These are phyloP conservation scores for Chiua virens DNA, from an alignment of 768 basidiomycete species.

Conservation along the genomic window DNA sequence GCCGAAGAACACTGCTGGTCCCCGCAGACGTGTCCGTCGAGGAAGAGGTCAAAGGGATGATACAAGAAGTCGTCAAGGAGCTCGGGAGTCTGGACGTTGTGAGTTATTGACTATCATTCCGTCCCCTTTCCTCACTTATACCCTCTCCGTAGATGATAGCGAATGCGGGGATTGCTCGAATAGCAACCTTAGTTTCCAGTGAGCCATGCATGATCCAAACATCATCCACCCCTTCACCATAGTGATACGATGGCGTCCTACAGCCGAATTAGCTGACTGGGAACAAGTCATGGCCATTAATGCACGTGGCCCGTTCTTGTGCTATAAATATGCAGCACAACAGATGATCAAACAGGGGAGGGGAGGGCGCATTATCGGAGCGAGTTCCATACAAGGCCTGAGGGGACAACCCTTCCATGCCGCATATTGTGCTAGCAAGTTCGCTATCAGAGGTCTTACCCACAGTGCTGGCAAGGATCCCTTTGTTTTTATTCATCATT, in stretches of 20 bases:
- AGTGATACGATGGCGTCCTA: background rate
- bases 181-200: slow-evolving; percentile 3
- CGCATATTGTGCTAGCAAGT: slow-evolving; percentile 40
- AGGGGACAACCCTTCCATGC: background rate
- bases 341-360: slow-evolving; percentile 57
- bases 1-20: slow-evolving; percentile 25
- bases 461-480: slow-evolving; percentile 35
- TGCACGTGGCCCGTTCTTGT: slow-evolving; percentile 56
- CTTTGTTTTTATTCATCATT: background rate
- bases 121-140: background rate
- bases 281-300: slow-evolving; percentile 50
- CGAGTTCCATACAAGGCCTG: slow-evolving; percentile 17
- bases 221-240: background rate
- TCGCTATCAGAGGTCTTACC: slow-evolving; percentile 41
- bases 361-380: slow-evolving; percentile 57
- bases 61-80: slow-evolving; percentile 27
- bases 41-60: slow-evolving; percentile 40
- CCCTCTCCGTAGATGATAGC: slow-evolving; percentile 23
- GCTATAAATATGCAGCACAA: slow-evolving; percentile 61
- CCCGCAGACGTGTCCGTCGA: slow-evolving; percentile 44
- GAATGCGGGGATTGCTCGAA: slow-evolving; percentile 17
- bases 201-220: background rate
- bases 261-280: slow-evolving; percentile 38
- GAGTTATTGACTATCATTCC: slow-evolving; percentile 10
- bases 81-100: slow-evolving; percentile 51